These are phyloP conservation scores for Pelargonium citronellum DNA, from an alignment of 441 rosid genomes.

Conservation along the genomic window DNA sequence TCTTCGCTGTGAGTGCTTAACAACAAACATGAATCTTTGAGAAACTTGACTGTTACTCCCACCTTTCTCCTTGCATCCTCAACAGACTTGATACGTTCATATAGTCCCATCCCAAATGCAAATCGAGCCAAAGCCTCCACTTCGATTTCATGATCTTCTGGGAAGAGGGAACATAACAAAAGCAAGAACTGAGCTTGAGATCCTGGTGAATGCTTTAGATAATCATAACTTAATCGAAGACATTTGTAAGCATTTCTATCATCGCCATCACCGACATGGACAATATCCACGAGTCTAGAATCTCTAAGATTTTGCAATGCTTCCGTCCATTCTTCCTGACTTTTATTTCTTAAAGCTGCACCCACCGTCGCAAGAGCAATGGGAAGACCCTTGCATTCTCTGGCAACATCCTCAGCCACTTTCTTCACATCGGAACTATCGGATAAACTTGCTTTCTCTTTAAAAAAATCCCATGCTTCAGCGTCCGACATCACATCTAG, in stretches of 20 bases:
- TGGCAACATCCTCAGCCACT: neutral
- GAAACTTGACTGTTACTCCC: neutral
- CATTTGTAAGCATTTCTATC: neutral
- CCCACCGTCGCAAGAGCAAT: neutral
- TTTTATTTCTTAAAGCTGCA: neutral
- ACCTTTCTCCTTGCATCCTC: neutral
- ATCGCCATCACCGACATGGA: neutral
- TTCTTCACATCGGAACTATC: neutral
- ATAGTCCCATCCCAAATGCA: neutral
- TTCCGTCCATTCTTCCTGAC: neutral
- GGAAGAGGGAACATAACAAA: neutral
- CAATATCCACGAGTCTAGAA: neutral
- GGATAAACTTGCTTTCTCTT: neutral
- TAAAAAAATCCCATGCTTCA: neutral
- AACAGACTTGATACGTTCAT: neutral
- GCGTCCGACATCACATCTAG: neutral
- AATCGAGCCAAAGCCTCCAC: neutral
- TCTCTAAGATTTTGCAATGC: neutral
- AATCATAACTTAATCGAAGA: neutral
- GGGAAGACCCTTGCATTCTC: neutral
- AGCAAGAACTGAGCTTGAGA: neutral
- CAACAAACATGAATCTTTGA: neutral
- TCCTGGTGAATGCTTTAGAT: neutral
- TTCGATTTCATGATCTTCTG: neutral
- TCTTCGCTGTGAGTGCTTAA: neutral